Evolutionary conservation across 768 basidiomycete genomes (phyloP), one percentile per base, ranked within the genome.

Genomic region (Leucosporidium scottii): DNA sequence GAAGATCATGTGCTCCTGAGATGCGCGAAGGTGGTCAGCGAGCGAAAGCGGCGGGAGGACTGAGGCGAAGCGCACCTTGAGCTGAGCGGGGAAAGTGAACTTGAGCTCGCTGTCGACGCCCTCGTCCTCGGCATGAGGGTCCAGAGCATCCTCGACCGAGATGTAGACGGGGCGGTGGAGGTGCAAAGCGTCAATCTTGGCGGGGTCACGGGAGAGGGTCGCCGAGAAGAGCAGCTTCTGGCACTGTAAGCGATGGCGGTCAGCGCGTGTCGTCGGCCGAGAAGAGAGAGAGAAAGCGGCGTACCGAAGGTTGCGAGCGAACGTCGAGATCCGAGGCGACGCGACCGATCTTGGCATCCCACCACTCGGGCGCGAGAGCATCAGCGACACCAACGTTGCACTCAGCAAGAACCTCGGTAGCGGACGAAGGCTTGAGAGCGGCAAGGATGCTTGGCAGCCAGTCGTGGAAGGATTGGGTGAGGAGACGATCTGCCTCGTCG

Each of bases 161-260:
- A 93, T 89, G 78, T 96, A 99, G 74, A 89, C 87, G 2, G 93
- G 89, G 63, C 88, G 79, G 65, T 84, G 80, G 49, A 99, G 80
- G 56, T 86, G 84, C 48, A 99, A 81, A 0, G 90, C 85, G 10
- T 88, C 87, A 53, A 98, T 87, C 74, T 90, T 93, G n/a, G 88
- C 87, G 0, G 96, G 94, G 79, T 98, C 93, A 13, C 87, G 84
- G 0, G 93, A 96, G 36, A 98, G 83, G 0, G 96, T 99, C 0
- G 96, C 96, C 15, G 93, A 96, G 80, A 99, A 96, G 12, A 99
- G 81, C 5, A 99, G 82, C 76, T 97, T 98, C 77, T 97, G 94
- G 73, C 93, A 96, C 79, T 81, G 72, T 17, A 17, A 49, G n/a
- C 25, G 20, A 13, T 34, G 9, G 56, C 34, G 4, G 30, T 34